phyloP scores from a whole-genome alignment of 345 rosid species.

The Gossypium anomalum region DNA sequence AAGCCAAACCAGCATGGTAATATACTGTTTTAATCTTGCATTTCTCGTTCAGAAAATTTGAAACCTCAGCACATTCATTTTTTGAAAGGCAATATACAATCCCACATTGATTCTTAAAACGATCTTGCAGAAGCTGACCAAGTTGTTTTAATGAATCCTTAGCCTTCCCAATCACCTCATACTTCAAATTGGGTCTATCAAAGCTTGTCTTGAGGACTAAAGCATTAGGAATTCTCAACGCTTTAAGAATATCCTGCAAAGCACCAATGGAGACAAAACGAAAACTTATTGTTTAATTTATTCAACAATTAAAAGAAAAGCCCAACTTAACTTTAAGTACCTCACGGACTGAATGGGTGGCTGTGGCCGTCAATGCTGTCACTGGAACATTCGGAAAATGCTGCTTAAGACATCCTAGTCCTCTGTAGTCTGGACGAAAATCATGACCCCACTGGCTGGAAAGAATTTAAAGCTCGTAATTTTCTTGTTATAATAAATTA shows the following conservation, averaged over 20 bases:
- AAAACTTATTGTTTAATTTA: neutral
- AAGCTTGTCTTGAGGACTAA: constrained; percentile 82
- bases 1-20: constrained; percentile 79
- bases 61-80: constrained; percentile 74
- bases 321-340: constrained; percentile 26
- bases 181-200: constrained; percentile 86
- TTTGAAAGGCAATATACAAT: constrained; percentile 85
- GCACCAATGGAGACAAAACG: constrained; percentile 2
- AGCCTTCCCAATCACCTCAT: constrained; percentile 71
- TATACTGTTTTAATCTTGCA: constrained; percentile 66
- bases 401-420: constrained; percentile 75
- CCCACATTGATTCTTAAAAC: constrained; percentile 71
- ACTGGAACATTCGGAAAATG: constrained; percentile 64
- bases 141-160: constrained; percentile 81
- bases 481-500: neutral
- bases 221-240: constrained; percentile 72
- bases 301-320: constrained; percentile 6
- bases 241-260: constrained; percentile 74
- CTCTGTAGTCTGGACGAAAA: constrained; percentile 91
- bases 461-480: constrained; percentile 16
- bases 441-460: constrained; percentile 98
- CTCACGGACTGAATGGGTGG: constrained; percentile 69
- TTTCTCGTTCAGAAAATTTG: constrained; percentile 66
- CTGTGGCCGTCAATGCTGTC: constrained; percentile 90
- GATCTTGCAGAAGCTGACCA: constrained; percentile 58